These are phyloP conservation scores for Plasmodium malariae DNA, from an alignment of 169 alveolate genomes.

Conservation along the genomic window DNA sequence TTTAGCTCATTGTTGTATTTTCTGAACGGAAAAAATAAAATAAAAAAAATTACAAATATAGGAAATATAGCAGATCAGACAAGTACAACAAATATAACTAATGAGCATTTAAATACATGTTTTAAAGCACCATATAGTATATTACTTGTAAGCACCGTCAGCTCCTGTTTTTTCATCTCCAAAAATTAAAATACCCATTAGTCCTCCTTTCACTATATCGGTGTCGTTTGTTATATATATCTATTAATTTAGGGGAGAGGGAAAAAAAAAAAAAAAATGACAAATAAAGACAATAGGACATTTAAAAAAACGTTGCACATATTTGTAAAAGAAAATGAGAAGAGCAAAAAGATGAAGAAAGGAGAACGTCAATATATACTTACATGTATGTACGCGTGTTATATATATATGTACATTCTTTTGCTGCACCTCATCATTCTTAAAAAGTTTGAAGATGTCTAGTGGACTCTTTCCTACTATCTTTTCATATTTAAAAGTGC, in stretches of 20 bases:
- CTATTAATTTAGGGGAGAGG: not conserved
- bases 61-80: too few species aligned
- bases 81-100: too few species aligned
- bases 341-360: not conserved
- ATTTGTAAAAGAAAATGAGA: not conserved
- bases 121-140: too few species aligned
- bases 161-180: constrained; percentile 64
- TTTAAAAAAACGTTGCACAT: not conserved
- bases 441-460: constrained; percentile 38
- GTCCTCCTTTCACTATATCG: constrained; percentile 14
- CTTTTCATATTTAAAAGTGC: constrained; percentile 27
- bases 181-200: constrained; percentile 49
- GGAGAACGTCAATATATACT: not conserved
- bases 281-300: not conserved
- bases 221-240: constrained; percentile 48
- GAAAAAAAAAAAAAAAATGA: not conserved
- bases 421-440: constrained; percentile 35
- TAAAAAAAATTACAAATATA: not conserved
- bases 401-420: not conserved
- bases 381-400: not conserved
- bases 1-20: constrained; percentile 44
- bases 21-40: constrained; percentile 4
- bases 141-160: constrained; percentile 46
- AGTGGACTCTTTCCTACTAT: constrained; percentile 32
- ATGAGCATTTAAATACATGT: too few species aligned